Base-by-base conservation (phyloP, 129 eudicot species). In the Apium graveolens region DNA sequence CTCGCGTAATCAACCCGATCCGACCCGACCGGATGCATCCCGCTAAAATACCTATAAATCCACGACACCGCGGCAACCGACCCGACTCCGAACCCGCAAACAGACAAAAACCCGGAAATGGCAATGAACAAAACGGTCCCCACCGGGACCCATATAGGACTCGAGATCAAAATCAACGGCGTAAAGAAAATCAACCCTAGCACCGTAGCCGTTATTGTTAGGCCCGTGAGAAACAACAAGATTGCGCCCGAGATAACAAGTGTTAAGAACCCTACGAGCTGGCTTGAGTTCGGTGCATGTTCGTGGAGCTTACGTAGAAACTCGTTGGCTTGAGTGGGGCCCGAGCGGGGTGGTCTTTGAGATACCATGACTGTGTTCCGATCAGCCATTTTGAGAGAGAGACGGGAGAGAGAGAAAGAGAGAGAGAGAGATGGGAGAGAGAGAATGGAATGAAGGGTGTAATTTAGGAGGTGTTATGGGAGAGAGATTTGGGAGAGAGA, bases 1-100 rank as follows among this genome's bases (percentile, higher is more conserved):
- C 97, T 82, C 5, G 97, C 93, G 13, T 89, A 91, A 48, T 91
- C 97, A 24, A 91, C 84, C 84, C 93, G 91, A 83, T 87, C 93
- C 34, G 93, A 87, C 1, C 97, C 97, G 38, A 82, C 85, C 74
- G 97, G 97, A 26, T 91, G 93, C 45, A 85, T 60, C 77, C 97
- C 97, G 66, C 80, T 78, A 51, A 77, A 87, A 78, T 91, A 91
- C 77, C 79, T 82, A 46, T 91, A 91, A 81, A 89, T 0, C 97
- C 97, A 91, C 0, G 86, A 79, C 51, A 74, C 68, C 1, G 83
- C 80, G 8, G 85, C 87, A 2, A 78, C 80, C 14, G 82, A 77
- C 14, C 85, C 85, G 20, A 86, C 73, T 0, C 87, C 90, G 12
- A 83, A 81, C 45, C 86, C 93, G 76, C 83, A 85, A 21, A 91